Base-by-base conservation (phyloP, 2,329 filamentous ascomycete genomes). In the Pseudogymnoascus destructans region DNA sequence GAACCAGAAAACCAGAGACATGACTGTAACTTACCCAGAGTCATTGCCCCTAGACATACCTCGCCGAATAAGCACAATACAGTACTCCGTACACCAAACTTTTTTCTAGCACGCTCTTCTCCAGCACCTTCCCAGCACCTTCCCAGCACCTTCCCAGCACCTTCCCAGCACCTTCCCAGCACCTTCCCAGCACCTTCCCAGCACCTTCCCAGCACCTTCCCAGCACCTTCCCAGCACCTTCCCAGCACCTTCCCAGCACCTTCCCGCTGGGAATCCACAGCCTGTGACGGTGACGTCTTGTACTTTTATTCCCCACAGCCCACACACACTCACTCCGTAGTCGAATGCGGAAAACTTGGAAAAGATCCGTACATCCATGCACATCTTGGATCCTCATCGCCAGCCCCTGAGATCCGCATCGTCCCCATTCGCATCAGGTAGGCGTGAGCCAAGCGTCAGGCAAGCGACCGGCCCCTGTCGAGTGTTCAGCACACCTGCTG, bases 321-420 rank as follows among this genome's bases (percentile, higher is more conserved):
- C 6, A n/a, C 32, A n/a, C n/a, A n/a, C n/a, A n/a, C n/a, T n/a
- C n/a, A 13, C 33, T n/a, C 15, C 35, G 8, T 38, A 17, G 10
- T 25, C 42, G 42, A 27, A 49, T 27, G 42, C 42, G 42, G 42
- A 49, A 25, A 49, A 49, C 42, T 49, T 49, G 42, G 42, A 49
- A 49, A 49, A 49, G n/a, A 27, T 27, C 27, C 42, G 10, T 49
- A 6, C 19, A 27, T 27, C 27, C 42, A 15, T 49, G 11, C 19
- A 21, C 38, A 40, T 46, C 40, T 46, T 23, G 40, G 19, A 15
- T 49, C 13, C 42, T 49, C 27, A 49, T 49, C 42, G 42, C 42
- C 42, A 49, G 42, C 42, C 42, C 42, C 42, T 49, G 42, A 49
- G 42, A 49, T 49, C 8, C 42, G 42, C 42, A 49, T 49, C 13